phyloP scores from a whole-genome alignment of 176 grass and related monocot species.

The Triticum urartu region DNA sequence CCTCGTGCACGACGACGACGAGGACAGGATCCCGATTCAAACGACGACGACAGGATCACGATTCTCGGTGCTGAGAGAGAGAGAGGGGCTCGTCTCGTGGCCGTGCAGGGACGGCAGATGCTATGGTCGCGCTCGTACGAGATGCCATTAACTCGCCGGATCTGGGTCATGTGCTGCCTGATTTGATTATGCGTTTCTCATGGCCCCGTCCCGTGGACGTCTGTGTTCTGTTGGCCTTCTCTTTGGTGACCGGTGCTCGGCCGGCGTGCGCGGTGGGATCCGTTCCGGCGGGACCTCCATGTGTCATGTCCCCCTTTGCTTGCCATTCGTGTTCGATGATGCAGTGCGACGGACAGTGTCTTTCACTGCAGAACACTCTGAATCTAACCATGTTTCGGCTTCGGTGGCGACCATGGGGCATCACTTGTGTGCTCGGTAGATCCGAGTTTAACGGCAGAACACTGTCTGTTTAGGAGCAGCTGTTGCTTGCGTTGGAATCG shows the following conservation, averaged over 20 bases:
- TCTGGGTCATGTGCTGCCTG: neutral
- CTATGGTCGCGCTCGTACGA: neutral
- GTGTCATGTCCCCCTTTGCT: neutral
- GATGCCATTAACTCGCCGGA: neutral
- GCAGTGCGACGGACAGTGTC: no score
- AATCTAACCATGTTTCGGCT: no score
- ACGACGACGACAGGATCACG: neutral
- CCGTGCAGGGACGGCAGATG: neutral
- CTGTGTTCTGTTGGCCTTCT: neutral
- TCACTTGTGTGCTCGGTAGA: no score
- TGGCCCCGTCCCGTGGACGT: neutral
- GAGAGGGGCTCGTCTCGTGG: slow-evolving; percentile 26
- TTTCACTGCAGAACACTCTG: no score
- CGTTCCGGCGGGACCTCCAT: neutral
- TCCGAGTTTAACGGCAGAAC: no score
- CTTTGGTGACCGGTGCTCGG: neutral
- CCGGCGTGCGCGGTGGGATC: neutral
- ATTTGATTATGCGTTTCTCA: neutral
- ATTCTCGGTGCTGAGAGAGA: no score
- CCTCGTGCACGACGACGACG: no score
- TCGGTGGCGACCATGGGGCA: no score
- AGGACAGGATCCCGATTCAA: no score
- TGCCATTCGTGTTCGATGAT: neutral
- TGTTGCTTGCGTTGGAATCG: neutral
- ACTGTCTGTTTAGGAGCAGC: no score